Evolutionary conservation across 2,329 filamentous ascomycete species (phyloP).

Genomic region (Fusarium sp.): DNA sequence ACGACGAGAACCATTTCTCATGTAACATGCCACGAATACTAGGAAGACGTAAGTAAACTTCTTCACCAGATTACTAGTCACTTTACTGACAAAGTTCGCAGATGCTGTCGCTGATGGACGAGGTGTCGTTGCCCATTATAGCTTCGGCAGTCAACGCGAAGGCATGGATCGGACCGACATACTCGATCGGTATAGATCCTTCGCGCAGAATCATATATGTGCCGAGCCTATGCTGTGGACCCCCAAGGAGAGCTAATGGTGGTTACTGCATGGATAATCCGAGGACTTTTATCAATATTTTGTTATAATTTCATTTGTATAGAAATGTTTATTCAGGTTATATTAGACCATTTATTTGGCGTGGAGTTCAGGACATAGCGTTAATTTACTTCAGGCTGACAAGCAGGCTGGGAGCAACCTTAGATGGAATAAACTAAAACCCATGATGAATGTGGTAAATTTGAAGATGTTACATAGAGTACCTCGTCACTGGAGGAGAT

Average conservation of each 20-base stretch:
- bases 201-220: constrained; percentile 66
- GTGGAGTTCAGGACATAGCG: not conserved
- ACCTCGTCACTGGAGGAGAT: no score
- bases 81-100: constrained; percentile 31
- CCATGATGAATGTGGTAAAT: not conserved
- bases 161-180: constrained; percentile 65
- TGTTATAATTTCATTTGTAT: not conserved
- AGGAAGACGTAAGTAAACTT: constrained; percentile 49
- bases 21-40: constrained; percentile 55
- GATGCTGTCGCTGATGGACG: constrained; percentile 65
- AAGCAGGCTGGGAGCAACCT: not conserved
- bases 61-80: rapidly evolving
- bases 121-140: constrained; percentile 66
- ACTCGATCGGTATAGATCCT: constrained; percentile 64
- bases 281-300: not conserved
- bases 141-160: constrained; percentile 56
- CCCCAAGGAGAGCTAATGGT: constrained; percentile 30
- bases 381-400: not conserved
- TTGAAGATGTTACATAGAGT: not conserved
- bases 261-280: not conserved
- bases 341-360: not conserved
- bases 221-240: constrained; percentile 49
- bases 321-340: not conserved
- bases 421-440: not conserved
- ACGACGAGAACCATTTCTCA: constrained; percentile 61